Conservation (phyloP, 2,329 filamentous ascomycete genomes). For the Penicillium brevicompactum region DNA sequence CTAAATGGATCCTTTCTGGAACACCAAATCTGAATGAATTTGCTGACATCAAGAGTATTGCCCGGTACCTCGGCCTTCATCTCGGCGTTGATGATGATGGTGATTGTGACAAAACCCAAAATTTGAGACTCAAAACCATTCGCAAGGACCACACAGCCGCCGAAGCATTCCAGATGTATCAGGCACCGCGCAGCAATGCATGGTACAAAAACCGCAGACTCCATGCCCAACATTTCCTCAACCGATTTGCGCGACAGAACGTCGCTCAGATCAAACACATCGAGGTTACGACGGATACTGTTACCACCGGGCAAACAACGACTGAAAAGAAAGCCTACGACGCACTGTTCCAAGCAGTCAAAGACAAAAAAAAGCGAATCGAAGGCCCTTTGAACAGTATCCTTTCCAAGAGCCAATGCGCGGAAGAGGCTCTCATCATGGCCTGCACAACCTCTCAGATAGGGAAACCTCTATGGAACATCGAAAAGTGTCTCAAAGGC, state of each 20-base stretch:
- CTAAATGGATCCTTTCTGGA: constrained; percentile 65
- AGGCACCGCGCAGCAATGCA: constrained; percentile 50
- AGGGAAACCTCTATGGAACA: constrained; percentile 26
- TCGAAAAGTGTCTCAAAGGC: constrained; percentile 22
- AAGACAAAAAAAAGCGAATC: constrained; percentile 32
- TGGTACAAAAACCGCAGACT: constrained; percentile 56
- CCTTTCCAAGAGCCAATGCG: constrained; percentile 41
- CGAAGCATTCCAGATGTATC: constrained; percentile 59
- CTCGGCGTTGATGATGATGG: constrained; percentile 58
- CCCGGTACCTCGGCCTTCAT: constrained; percentile 56
- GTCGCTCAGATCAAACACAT: constrained; percentile 50
- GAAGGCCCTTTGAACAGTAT: constrained; percentile 46
- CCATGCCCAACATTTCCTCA: constrained; percentile 58
- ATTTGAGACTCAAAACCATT: constrained; percentile 45
- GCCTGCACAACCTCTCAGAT: constrained; percentile 42
- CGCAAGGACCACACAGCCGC: constrained; percentile 40
- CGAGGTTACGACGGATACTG: constrained; percentile 45
- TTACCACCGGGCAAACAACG: constrained; percentile 47
- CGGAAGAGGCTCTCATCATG: constrained; percentile 45
- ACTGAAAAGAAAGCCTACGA: constrained; percentile 57
- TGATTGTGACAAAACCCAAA: constrained; percentile 46
- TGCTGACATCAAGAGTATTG: constrained; percentile 61
- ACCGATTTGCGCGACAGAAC: constrained; percentile 55
- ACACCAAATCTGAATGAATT: constrained; percentile 63
- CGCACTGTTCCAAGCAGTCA: constrained; percentile 57